Base-by-base conservation (phyloP, 73 alveolate species). In the Uronychia binucleata region DNA sequence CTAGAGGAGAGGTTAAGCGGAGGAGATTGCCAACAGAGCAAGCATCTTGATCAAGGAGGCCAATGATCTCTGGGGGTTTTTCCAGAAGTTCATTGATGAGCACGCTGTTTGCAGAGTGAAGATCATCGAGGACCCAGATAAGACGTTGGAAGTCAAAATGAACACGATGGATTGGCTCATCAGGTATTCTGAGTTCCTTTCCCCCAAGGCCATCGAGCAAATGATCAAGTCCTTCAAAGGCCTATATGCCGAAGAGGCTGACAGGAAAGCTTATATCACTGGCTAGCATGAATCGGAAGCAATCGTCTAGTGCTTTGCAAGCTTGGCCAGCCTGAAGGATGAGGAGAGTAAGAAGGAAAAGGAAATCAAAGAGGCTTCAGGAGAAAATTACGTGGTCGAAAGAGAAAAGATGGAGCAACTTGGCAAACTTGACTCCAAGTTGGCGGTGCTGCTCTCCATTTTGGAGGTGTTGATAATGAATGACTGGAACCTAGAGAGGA, bases 161-260 rank as follows among this genome's bases (percentile, higher is more conserved):
- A 88, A 90, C 79, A 90, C 96, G 14, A 85, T 90, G 91, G 96
- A 90, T 33, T 90, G 96, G 96, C 91, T 90, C 8, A 92, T 92
- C 28, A 33, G 96, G 28, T 86, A 90, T 74, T 86, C 96, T 28
- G 96, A 90, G 57, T 90, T 78, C 74, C 75, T 90, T 26, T 77
- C 96, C 0, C 91, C 96, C 0, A 92, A 90, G 59, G 80, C 86
- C 26, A 90, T 90, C 14, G 13, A 78, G 13, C 85, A 81, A 57
- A 80, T 79, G 0, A 85, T 86, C 8, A 75, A 59, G 78, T 83
- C 84, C 1, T 90, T 86, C 33, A 90, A 90, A 80, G 91, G 84
- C 29, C 86, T 90, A 0, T 90, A 90, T 83, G 28, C 90, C 0
- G 80, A 74, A 25, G 85, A 86, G 19, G 81, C 80, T 19, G 67